Evolutionary conservation across 2,329 filamentous ascomycete genomes (phyloP), one percentile per base, ranked within the genome.

Genomic region (Fusarium falciforme): DNA sequence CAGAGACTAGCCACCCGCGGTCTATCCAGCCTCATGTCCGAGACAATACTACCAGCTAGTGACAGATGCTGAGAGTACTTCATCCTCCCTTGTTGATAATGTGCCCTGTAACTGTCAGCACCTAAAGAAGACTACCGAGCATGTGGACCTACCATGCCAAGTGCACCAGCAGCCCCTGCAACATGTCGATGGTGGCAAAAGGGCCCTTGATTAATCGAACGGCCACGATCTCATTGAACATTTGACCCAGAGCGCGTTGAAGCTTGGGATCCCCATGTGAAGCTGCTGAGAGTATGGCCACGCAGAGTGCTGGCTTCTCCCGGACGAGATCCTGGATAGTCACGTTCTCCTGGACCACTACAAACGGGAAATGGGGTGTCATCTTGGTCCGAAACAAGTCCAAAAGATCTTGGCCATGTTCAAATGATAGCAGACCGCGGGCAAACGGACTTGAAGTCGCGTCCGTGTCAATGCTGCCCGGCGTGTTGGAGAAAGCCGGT

Each of bases 121-220:
- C 40, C 14, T 40, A 27, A 54, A n/a, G 36, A 62, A 31, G 5
- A 22, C 4, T 20, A 5, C 31, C 5, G 33, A 20, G 9, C 27
- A 14, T 9, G 11, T 7, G 10, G 8, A 57, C 71, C 22, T 75
- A 82, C 80, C 80, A 82, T 12, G 80, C 80, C 20, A 82, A 27
- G 35, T 77, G 72, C 2, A 82, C 74, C 10, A 82, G 72, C 0
- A 82, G 73, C 16, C 77, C 79, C 62, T 82, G 80, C 5, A 82
- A 63, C 38, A 81, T 71, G 14, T 82, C 80, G 2, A 82, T 31
- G 10, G 65, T 76, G 8, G 74, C 71, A 64, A 82, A 79, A 11
- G 70, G 68, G 2, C 79, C 79, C 2, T 68, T 70, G 6, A 76
- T 40, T 35, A 82, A 33, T 17, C 73, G 70, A 5, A 71, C 52